A percentile compares a stretch with the other conserved stretches of the same genome.
Evolutionary conservation across 352 stramenopile species (phyloP).

Genomic region (Phytopythium vexans): DNA sequence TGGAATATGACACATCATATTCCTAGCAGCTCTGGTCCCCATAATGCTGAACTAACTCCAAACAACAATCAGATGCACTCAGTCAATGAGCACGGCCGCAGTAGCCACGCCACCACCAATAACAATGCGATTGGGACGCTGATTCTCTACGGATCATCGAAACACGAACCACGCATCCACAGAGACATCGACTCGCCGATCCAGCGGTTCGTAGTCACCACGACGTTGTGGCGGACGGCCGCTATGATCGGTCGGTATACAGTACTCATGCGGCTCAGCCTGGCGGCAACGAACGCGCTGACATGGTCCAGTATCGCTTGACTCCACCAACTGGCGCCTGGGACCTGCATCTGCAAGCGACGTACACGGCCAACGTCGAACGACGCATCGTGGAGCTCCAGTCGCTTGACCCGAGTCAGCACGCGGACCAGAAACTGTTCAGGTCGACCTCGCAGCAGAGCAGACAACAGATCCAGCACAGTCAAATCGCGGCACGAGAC

Average conservation of each 20-base stretch:
- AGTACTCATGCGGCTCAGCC: neutral
- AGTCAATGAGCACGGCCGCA: no score
- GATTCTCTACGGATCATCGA: neutral
- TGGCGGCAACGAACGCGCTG: neutral
- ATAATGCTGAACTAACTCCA: no score
- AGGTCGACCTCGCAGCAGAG: neutral
- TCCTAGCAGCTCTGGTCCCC: no score
- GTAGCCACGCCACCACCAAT: no score
- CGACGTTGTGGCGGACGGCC: neutral
- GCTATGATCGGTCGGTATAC: constrained; percentile 2
- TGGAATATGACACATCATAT: no score
- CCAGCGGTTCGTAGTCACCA: constrained; percentile 1
- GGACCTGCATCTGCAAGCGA: neutral
- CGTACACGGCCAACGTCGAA: neutral
- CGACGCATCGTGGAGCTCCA: neutral
- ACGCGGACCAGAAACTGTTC: constrained; percentile 1
- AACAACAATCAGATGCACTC: no score
- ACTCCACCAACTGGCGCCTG: neutral
- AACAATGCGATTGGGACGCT: no score
- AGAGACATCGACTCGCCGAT: constrained; percentile 3
- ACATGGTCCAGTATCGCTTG: neutral
- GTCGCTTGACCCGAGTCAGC: constrained; percentile 1
- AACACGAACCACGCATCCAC: constrained; percentile 3
- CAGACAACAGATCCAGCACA: constrained; percentile 1
- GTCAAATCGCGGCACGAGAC: neutral